phyloP scores from a whole-genome alignment of 805 yeast genomes.

The Kodamaea hsintzibuensis region DNA sequence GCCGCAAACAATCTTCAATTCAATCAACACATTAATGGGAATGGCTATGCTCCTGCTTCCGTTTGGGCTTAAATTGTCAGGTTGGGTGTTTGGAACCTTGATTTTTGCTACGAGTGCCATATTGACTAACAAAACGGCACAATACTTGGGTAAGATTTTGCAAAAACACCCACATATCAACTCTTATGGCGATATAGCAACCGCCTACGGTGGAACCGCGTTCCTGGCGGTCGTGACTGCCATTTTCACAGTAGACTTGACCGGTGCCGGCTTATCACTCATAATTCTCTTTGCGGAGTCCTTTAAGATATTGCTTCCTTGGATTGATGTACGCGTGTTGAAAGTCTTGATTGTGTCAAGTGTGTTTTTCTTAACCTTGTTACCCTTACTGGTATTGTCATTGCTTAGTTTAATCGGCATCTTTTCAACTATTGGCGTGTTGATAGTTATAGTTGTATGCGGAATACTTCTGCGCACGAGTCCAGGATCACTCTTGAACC shows the following conservation, averaged over 20 bases:
- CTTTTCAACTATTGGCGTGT: conserved; percentile 64
- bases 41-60: conserved; percentile 69
- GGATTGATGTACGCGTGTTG: conserved; percentile 12
- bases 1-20: conserved; percentile 32
- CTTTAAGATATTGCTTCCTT: conserved; percentile 39
- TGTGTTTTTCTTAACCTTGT: conserved; percentile 53
- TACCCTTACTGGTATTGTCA: conserved; percentile 74
- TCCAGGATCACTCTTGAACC: conserved; percentile 74
- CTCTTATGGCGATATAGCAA: conserved; percentile 88
- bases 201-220: conserved; percentile 75
- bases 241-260: conserved; percentile 71
- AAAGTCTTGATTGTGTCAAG: conserved; percentile 32
- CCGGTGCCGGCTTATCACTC: conserved; percentile 81
- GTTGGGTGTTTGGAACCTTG: conserved; percentile 65
- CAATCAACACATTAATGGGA: conserved; percentile 66
- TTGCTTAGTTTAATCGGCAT: conserved; percentile 72
- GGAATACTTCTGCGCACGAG: conserved; percentile 60
- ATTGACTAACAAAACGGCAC: conserved; percentile 77
- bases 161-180: conserved; percentile 77
- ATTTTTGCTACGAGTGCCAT: conserved; percentile 61
- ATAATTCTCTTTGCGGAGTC: conserved; percentile 86
- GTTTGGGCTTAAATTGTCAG: conserved; percentile 62
- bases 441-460: conserved; percentile 55
- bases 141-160: conserved; percentile 69
- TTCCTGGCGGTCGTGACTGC: conserved; percentile 74